These are phyloP conservation scores for Fusarium verrucosum DNA, from an alignment of 2,329 filamentous ascomycete species.

Conservation along the genomic window DNA sequence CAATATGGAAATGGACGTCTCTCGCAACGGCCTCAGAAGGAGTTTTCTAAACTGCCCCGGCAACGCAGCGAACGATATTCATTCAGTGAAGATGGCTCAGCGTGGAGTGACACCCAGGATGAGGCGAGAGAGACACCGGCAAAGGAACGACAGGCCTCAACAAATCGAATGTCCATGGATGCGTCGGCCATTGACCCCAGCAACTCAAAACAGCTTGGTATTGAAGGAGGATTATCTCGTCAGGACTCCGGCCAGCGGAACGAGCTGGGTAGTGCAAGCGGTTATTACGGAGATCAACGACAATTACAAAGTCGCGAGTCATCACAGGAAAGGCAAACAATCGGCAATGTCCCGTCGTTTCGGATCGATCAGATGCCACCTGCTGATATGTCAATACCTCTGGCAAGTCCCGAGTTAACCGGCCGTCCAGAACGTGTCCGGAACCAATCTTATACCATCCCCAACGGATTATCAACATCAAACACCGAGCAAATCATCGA, in stretches of 20 bases:
- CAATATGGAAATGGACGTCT: constrained; percentile 43
- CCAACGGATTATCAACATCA: constrained; percentile 33
- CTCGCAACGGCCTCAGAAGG: constrained; percentile 41
- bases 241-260: constrained; percentile 25
- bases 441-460: constrained; percentile 37
- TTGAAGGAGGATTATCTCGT: constrained; percentile 11
- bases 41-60: constrained; percentile 37
- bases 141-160: constrained; percentile 24
- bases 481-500: constrained; percentile 38
- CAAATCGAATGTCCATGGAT: constrained; percentile 17
- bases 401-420: constrained; percentile 35
- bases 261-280: constrained; percentile 17
- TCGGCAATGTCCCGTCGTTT: constrained; percentile 32
- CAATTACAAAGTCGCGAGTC: constrained; percentile 39
- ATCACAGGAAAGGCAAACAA: constrained; percentile 35
- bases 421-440: constrained; percentile 33
- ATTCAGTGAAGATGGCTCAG: constrained; percentile 43
- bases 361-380: constrained; percentile 35
- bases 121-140: constrained; percentile 35
- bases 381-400: constrained; percentile 35
- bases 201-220: constrained; percentile 6
- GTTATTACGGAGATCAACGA: constrained; percentile 34
- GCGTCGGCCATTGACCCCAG: constrained; percentile 5
- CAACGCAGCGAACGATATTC: constrained; percentile 39
- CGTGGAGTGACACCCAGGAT: constrained; percentile 45